Base-by-base conservation (phyloP, 805 yeast genomes). In the Ascoidea tarda region DNA sequence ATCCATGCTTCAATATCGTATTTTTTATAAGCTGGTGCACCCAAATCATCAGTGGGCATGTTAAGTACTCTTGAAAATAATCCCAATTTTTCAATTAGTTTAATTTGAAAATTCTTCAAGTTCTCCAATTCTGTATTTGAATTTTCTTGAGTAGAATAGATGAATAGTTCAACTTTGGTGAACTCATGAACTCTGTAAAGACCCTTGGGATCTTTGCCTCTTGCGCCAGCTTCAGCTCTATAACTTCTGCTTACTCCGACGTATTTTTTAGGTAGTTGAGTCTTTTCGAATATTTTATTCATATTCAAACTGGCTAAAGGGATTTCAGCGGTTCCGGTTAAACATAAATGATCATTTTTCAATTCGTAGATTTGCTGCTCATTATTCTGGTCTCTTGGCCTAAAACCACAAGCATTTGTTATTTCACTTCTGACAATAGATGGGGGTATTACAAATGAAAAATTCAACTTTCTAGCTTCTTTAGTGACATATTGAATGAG, bases 1-100 rank as follows among this genome's bases (percentile, higher is more conserved):
- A 93, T 91, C 89, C 96, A 87, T 0, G 90, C 96, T 67, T 93
- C 99, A 53, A 90, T 87, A 60, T 93, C 99, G 63, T 81, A 87
- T 64, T 93, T 93, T 62, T 85, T 82, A 66, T 75, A 79, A 0
- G 98, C 98, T 1, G 99, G 96, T 0, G 96, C 83, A 0, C 99
- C 99, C 51, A 93, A 69, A 63, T 93, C 99, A 57, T 84, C 79
- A 32, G 83, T 80, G 0, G 97, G 97, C 89, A 93, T 88, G 56
- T 85, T 79, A 32, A 93, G 69, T 31, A 91, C 85, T 57, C 88
- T 79, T 2, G 96, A 95, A 21, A 79, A 73, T 4, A 93, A 69
- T 0, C 96, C 97, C 14, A 93, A 69, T 2, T 79, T 81, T 1
- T 61, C 52, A 5, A 91, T 72, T 33, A 91, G 71, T 4, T 74